A percentile compares a stretch with the other conserved stretches of the same genome.
phyloP scores from a whole-genome alignment of 2,329 filamentous ascomycete genomes.

The Colletotrichum cereale region DNA sequence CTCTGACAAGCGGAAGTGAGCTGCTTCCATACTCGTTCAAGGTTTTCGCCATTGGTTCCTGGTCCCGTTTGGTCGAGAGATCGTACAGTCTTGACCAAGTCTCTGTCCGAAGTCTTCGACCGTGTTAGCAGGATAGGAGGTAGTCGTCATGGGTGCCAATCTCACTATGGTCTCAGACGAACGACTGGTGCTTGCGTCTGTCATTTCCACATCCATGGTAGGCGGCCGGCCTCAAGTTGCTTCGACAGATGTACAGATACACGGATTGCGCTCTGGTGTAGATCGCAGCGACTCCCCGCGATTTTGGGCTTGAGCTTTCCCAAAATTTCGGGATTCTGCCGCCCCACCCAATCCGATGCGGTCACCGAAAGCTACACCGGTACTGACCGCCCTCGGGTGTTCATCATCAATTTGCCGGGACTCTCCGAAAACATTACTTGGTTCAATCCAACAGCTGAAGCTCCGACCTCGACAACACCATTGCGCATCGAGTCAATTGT shows the following conservation, averaged over 20 bases:
- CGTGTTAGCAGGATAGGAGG: conserved; percentile 6
- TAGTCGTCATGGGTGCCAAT: not conserved
- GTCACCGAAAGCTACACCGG: conserved; percentile 24
- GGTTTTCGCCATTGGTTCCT: conserved; percentile 59
- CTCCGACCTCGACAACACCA: conserved; percentile 37
- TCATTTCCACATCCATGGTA: conserved; percentile 39
- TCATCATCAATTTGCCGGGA: conserved; percentile 51
- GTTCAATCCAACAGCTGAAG: conserved; percentile 34
- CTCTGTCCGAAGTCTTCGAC: conserved; percentile 43
- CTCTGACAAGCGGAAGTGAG: conserved; percentile 58
- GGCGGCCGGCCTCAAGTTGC: conserved; percentile 3
- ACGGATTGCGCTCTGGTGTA: conserved; percentile 1
- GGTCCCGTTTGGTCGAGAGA: conserved; percentile 66
- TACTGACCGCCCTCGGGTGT: conserved; percentile 59
- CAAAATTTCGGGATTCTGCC: conserved; percentile 64
- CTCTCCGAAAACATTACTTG: conserved; percentile 44
- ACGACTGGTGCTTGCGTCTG: conserved; percentile 9
- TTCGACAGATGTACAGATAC: conserved; percentile 8
- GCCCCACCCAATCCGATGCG: conserved; percentile 42
- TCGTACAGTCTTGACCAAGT: conserved; percentile 66
- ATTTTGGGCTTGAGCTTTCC: conserved; percentile 41
- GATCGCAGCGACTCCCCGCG: conserved; percentile 24
- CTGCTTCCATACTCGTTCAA: conserved; percentile 62
- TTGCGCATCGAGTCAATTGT: conserved; percentile 35
- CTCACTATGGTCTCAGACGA: conserved; percentile 31